Conservation (phyloP, 1,284 basidiomycete genomes). For the Ustilago hordei region DNA sequence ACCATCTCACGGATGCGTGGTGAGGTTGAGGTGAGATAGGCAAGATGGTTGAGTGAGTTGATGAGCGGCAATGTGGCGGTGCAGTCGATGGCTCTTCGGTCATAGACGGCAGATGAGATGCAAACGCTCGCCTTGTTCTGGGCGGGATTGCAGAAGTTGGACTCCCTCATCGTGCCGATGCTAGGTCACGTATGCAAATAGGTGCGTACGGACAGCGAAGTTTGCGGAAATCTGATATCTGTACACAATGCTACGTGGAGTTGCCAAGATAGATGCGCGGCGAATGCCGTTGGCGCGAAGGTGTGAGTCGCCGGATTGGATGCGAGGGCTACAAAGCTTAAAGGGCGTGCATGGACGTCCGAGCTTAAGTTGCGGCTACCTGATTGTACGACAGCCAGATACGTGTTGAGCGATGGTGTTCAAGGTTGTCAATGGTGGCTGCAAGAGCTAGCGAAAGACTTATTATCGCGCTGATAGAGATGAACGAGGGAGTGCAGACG, state of each 20-base stretch:
- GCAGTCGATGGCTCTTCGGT: constrained; percentile 92
- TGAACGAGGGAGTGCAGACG: not conserved
- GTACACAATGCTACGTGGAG: constrained; percentile 2
- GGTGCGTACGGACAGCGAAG: constrained; percentile 19
- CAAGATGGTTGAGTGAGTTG: constrained; percentile 96
- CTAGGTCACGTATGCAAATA: constrained; percentile 31
- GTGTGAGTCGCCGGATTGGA: not conserved
- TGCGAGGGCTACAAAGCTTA: constrained; percentile 13
- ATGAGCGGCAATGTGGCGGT: constrained; percentile 89
- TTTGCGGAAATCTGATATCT: not conserved
- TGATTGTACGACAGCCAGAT: not conserved
- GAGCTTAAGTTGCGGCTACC: not conserved
- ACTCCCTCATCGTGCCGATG: constrained; percentile 83
- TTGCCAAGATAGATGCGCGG: not conserved
- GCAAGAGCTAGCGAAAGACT: not conserved
- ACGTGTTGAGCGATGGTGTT: not conserved
- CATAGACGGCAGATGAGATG: constrained; percentile 93
- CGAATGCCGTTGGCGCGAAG: not conserved
- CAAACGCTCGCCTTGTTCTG: constrained; percentile 96
- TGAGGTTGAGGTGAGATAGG: constrained; percentile 95
- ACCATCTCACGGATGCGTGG: constrained; percentile 98
- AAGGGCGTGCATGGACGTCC: constrained; percentile 8
- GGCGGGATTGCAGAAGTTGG: constrained; percentile 93
- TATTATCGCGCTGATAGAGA: not conserved
- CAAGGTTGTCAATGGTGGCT: too few species aligned